These are phyloP conservation scores for Clonostachys rosea DNA, from an alignment of 2,329 filamentous ascomycete species.

Conservation along the genomic window DNA sequence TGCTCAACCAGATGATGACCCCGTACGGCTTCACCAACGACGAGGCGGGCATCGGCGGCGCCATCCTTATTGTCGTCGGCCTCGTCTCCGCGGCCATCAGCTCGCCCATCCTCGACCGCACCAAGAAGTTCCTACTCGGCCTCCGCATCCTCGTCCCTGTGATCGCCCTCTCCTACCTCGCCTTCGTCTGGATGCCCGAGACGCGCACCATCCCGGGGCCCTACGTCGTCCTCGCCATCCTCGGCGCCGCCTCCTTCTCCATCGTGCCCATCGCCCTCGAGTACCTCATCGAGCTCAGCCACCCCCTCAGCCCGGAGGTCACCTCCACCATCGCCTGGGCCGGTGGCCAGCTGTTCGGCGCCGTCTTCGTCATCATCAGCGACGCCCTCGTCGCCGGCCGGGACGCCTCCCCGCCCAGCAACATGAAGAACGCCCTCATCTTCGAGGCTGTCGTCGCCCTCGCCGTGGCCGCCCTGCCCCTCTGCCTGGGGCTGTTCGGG, in stretches of 20 bases:
- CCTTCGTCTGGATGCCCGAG: constrained; percentile 72
- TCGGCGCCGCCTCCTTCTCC: constrained; percentile 77
- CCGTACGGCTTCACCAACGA: constrained; percentile 83
- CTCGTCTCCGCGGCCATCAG: constrained; percentile 71
- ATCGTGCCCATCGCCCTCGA: constrained; percentile 84
- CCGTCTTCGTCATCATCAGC: constrained; percentile 77
- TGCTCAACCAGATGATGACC: constrained; percentile 84
- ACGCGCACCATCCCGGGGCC: constrained; percentile 60
- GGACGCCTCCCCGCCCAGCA: constrained; percentile 52
- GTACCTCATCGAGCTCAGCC: constrained; percentile 80
- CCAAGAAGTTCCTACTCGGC: constrained; percentile 70
- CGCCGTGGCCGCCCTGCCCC: constrained; percentile 59
- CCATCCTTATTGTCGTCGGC: constrained; percentile 83
- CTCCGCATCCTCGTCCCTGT: constrained; percentile 74
- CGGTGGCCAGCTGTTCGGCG: constrained; percentile 81
- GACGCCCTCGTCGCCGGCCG: constrained; percentile 62
- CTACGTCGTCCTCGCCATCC: constrained; percentile 68
- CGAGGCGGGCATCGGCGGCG: constrained; percentile 85
- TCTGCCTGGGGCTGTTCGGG: constrained; percentile 69
- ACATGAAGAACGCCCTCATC: constrained; percentile 72
- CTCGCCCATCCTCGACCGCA: constrained; percentile 79
- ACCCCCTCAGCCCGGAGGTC: constrained; percentile 82
- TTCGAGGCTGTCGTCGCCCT: constrained; percentile 73
- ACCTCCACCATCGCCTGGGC: constrained; percentile 81
- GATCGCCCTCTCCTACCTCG: constrained; percentile 68